These are phyloP conservation scores for Talaromyces atroroseus DNA, from an alignment of 2,329 filamentous ascomycete genomes.

Conservation along the genomic window DNA sequence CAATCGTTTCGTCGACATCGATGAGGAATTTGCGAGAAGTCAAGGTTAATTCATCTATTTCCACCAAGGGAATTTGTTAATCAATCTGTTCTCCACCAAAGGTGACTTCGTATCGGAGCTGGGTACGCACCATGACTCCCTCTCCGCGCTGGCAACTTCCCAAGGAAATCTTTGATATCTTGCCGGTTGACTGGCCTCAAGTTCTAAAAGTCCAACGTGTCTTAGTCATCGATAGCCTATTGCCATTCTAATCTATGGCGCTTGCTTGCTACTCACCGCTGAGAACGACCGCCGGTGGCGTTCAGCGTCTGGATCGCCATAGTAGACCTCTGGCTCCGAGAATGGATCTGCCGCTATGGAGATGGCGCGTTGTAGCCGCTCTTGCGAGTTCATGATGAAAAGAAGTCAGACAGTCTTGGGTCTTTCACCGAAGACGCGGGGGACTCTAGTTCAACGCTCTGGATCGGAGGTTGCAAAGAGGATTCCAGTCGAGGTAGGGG, in stretches of 20 bases:
- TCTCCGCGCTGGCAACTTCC: slow-evolving; percentile 31
- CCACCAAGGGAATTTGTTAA: slow-evolving; percentile 5
- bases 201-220: slow-evolving; percentile 20
- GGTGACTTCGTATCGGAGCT: not conserved
- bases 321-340: slow-evolving; percentile 55
- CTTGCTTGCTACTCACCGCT: slow-evolving; percentile 41
- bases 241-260: not conserved
- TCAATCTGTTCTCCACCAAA: not conserved
- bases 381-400: slow-evolving; percentile 36
- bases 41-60: slow-evolving; percentile 64
- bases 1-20: slow-evolving; percentile 76
- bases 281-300: slow-evolving; percentile 51
- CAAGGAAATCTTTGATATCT: slow-evolving; percentile 31
- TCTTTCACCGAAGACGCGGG: not conserved
- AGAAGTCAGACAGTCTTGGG: not conserved
- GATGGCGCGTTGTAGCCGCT: slow-evolving; percentile 19
- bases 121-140: slow-evolving; percentile 39
- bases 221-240: not conserved
- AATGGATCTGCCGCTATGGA: slow-evolving; percentile 50
- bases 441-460: not conserved
- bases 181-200: slow-evolving; percentile 33
- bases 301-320: slow-evolving; percentile 38
- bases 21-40: slow-evolving; percentile 76
- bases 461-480: not conserved
- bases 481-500: not conserved